Evolutionary conservation across 73 alveolate genomes (phyloP).

Genomic region (Paramecium caudatum): DNA sequence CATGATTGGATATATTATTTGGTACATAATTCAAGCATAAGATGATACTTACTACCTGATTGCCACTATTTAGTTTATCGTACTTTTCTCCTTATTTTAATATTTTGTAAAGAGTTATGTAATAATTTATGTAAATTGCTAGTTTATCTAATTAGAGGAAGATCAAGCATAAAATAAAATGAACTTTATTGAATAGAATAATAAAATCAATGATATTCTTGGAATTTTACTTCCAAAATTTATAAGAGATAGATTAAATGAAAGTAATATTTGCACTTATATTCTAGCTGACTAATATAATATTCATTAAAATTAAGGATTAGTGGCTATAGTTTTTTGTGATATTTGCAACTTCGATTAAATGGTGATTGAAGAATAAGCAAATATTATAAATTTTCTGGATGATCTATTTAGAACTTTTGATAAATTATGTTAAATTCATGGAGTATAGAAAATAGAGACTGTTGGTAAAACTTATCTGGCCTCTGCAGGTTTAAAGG

Average conservation of each 20-base stretch:
- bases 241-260: constrained; percentile 63
- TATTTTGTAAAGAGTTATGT: constrained; percentile 44
- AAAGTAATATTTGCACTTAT: background rate
- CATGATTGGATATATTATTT: constrained; percentile 4
- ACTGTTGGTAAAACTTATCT: constrained; percentile 72
- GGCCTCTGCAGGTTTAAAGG: constrained; percentile 74
- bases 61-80: background rate
- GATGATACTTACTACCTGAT: background rate
- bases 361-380: constrained; percentile 59
- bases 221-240: constrained; percentile 67
- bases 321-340: constrained; percentile 67
- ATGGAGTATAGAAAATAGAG: constrained; percentile 70
- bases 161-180: constrained; percentile 42
- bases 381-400: constrained; percentile 46
- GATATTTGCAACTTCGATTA: constrained; percentile 71
- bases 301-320: constrained; percentile 63
- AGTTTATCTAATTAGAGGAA: constrained; percentile 52
- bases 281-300: constrained; percentile 61
- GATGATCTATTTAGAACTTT: constrained; percentile 70
- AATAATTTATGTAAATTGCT: background rate
- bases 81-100: background rate
- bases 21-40: background rate
- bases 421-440: constrained; percentile 57
- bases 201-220: constrained; percentile 63
- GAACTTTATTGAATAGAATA: constrained; percentile 57